These are phyloP conservation scores for Trichomonas tenax DNA, from an alignment of 208 protist species.

Conservation along the genomic window DNA sequence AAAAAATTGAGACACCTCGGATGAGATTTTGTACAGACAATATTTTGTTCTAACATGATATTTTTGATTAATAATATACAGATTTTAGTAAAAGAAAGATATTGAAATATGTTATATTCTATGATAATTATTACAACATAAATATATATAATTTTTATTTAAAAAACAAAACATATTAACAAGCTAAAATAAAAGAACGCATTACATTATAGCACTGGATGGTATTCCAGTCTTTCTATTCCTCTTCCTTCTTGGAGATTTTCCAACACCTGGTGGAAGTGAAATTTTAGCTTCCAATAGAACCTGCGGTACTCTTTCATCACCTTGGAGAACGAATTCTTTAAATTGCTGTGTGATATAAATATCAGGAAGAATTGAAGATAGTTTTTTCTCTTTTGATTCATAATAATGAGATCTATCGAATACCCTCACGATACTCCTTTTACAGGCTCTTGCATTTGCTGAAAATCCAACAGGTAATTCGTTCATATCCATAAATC, in stretches of 20 bases:
- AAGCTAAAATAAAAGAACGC: too few relatives aligned
- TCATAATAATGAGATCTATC: not conserved
- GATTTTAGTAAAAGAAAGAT: too few relatives aligned
- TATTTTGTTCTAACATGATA: too few relatives aligned
- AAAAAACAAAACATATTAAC: too few relatives aligned
- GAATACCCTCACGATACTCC: not conserved
- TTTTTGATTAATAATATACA: too few relatives aligned
- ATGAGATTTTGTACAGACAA: too few relatives aligned
- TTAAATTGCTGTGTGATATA: not conserved
- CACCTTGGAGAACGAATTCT: not conserved
- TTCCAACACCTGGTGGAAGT: not conserved
- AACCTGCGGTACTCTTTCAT: not conserved
- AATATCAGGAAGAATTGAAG: not conserved
- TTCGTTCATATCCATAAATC: not conserved
- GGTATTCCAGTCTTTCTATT: not conserved
- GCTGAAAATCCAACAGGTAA: not conserved
- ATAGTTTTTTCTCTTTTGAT: not conserved
- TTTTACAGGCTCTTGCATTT: not conserved
- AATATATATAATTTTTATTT: too few relatives aligned
- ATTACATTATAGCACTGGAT: too few relatives aligned
- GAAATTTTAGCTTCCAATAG: not conserved
- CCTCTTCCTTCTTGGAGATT: not conserved
- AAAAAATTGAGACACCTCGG: too few relatives aligned
- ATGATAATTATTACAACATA: too few relatives aligned
- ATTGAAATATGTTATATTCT: too few relatives aligned